Conservation (phyloP, 208 protist species). For the Angomonas deanei region DNA sequence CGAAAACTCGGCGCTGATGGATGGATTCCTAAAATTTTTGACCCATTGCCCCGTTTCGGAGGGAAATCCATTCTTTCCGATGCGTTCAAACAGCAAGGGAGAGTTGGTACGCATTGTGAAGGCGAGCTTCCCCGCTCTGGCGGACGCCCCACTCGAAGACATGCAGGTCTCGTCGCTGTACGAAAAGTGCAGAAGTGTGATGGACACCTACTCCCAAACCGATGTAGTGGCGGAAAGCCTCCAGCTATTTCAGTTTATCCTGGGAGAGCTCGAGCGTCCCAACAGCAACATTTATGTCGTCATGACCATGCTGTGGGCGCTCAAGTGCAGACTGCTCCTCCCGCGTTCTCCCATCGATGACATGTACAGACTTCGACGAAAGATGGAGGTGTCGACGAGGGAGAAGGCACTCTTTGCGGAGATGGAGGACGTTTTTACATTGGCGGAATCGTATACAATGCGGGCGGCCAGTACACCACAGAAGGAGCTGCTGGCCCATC, state of each 20-base stretch:
- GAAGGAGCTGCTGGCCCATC: constrained; percentile 21
- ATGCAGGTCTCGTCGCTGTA: neutral
- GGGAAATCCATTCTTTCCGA: constrained; percentile 43
- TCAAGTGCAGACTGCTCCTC: constrained; percentile 80
- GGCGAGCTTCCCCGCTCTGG: constrained; percentile 34
- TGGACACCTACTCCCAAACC: neutral
- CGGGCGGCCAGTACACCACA: constrained; percentile 34
- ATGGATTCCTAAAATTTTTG: constrained; percentile 44
- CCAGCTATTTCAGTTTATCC: constrained; percentile 9
- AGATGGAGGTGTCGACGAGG: constrained; percentile 28
- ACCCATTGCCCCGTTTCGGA: constrained; percentile 34
- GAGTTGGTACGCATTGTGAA: constrained; percentile 53
- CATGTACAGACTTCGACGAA: constrained; percentile 58
- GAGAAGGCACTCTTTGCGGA: constrained; percentile 42
- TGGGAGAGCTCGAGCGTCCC: neutral
- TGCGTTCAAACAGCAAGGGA: constrained; percentile 41
- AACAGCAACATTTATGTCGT: neutral
- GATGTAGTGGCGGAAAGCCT: neutral
- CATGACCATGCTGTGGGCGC: constrained; percentile 40
- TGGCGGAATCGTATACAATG: constrained; percentile 49
- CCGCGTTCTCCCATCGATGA: constrained; percentile 76
- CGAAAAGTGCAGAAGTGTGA: neutral
- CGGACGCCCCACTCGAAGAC: neutral
- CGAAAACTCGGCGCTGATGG: constrained; percentile 25
- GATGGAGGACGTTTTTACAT: constrained; percentile 52